Evolutionary conservation across 768 basidiomycete genomes (phyloP), one percentile per base, ranked within the genome.

Genomic region (Phaffia tasmanica): DNA sequence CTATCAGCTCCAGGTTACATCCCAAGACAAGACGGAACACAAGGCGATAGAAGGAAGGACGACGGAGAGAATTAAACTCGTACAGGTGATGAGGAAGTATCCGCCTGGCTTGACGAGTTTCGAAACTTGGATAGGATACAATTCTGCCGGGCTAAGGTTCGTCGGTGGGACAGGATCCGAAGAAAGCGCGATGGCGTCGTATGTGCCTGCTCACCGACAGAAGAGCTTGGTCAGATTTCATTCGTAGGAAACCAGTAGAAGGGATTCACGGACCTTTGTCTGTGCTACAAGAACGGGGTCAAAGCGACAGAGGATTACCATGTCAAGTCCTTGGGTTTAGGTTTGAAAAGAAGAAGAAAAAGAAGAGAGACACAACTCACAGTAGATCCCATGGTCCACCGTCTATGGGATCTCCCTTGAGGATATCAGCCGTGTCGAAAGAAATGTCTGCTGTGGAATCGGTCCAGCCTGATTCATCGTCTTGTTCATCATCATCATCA

Each of bases 81-180:
- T 47, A 71, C 77, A 77, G 14, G 78, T 79, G 65, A 79, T 79
- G 57, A 79, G 71, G 70, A 79, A 79, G 67, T 70, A 75, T 5
- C 76, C 77, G 5, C 74, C 77, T 4, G 62, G 42, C 55, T 72
- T 73, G 46, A 79, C 72, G 29, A 78, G 65, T 65, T 64, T 71
- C 1, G 75, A 69, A 15, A 78, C 69, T 25, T 70, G 64, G 46
- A 73, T 73, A 15, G 78, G 75, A 62, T 79, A 79, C n/a, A 77
- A 71, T 27, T 73, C 72, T 23, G 67, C 57, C 19, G 67, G 67
- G 5, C 57, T 35, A 8, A 69, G 67, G 49, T 69, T 69, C 27
- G 47, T 25, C 0, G 63, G 62, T 11, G 62, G 62, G 46, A 69
- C 30, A 19, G 67, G 67, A 16, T 46, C 7, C 15, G 67, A 56